Base-by-base conservation (phyloP, 495 filamentous ascomycete genomes). In the Trichocladium uniseriatum region DNA sequence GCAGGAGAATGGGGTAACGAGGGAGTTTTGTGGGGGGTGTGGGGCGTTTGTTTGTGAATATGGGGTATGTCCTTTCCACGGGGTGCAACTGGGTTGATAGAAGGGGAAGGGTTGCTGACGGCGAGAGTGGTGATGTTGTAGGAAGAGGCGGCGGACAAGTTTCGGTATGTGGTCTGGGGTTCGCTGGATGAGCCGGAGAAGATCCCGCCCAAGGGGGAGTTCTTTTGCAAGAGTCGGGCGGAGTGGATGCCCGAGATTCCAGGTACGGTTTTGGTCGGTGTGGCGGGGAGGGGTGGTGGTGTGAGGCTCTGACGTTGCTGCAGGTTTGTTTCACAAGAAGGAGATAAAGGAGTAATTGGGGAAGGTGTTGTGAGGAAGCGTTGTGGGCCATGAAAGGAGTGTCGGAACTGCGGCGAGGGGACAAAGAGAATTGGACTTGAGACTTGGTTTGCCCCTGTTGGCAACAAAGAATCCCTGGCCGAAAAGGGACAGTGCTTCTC, bases 121-220 rank as follows among this genome's bases (percentile, higher is more conserved):
- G n/a, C n/a, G n/a, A n/a, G n/a, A n/a, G n/a, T n/a, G n/a, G n/a
- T n/a, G n/a, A n/a, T n/a, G n/a, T 2, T 11, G 31, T 28, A 80
- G 76, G 73, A 76, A 48, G 63, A 69, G 11, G 77, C 72, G 7
- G 79, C 77, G 19, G 69, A 79, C 36, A 58, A 74, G 19, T 83
- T 81, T 51, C 71, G 76, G 0, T 86, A 84, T 52, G 65, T 86
- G 43, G 75, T 78, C 59, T 78, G 78, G 42, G 81, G 82, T 1
- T 78, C 78, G 2, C 55, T 86, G n/a, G 81, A 86, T 51, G 71
- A 83, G 48, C 72, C 79, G 0, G 74, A 74, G 21, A 71, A 68
- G 37, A 56, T 83, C 22, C 77, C 79, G 19, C 81, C 82, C 0
- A 84, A 82, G 62, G 82, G 79, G 0, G 82, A 86, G 58, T 86